Evolutionary conservation across 371 early-diverging fungal species (phyloP).

Genomic region (Choanephora cucurbitarum): DNA sequence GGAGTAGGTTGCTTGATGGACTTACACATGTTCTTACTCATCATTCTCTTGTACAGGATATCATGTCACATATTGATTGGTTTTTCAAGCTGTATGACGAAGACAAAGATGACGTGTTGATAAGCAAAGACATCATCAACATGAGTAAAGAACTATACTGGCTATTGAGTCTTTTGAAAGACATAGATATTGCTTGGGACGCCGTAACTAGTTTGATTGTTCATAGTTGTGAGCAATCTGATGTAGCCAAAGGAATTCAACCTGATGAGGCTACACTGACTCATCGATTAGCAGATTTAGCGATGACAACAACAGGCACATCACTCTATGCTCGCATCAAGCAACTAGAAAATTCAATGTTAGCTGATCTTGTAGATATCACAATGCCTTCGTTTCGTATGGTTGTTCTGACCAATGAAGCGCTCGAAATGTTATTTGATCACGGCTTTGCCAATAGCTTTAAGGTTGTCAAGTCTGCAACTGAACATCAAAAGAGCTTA

Average conservation of each 20-base stretch:
- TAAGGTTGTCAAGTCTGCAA: constrained; percentile 59
- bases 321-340: constrained; percentile 19
- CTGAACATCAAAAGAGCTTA: constrained; percentile 52
- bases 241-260: constrained; percentile 34
- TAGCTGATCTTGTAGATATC: constrained; percentile 22
- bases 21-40: not conserved
- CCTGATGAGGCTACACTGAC: constrained; percentile 14
- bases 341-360: constrained; percentile 24
- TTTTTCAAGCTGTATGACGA: constrained; percentile 81
- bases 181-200: constrained; percentile 29
- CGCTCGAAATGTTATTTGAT: constrained; percentile 68
- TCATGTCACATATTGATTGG: constrained; percentile 73
- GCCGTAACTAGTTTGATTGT: constrained; percentile 27
- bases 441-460: constrained; percentile 66
- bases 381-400: constrained; percentile 47
- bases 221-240: constrained; percentile 55
- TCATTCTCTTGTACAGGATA: constrained; percentile 42
- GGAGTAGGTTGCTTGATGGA: constrained; percentile 29
- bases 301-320: constrained; percentile 15
- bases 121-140: constrained; percentile 73
- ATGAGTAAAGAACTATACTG: constrained; percentile 84
- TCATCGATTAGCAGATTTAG: constrained; percentile 10
- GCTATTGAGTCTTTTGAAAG: constrained; percentile 35
- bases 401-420: constrained; percentile 66
- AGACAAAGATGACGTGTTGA: constrained; percentile 64